Evolutionary conservation across 106 monocot species (phyloP).

Genomic region (Agapanthus africanus): DNA sequence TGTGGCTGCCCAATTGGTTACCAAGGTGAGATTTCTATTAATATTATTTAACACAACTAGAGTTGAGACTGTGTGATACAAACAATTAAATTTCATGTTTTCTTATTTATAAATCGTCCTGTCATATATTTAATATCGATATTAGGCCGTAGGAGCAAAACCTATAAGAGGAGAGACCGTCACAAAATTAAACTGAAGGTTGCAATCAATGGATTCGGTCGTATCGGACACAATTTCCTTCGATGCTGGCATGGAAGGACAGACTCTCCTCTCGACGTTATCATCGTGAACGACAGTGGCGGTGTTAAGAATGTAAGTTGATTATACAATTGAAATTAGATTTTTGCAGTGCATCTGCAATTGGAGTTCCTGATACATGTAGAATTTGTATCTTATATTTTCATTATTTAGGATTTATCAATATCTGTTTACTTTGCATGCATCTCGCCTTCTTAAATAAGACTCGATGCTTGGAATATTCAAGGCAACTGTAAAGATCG

Average conservation of each 20-base stretch:
- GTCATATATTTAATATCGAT: too few relatives aligned
- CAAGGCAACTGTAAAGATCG: constrained; percentile 93
- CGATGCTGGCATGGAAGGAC: constrained; percentile 96
- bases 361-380: neutral
- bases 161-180: constrained; percentile 59
- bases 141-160: too few relatives aligned
- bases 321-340: neutral
- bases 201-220: constrained; percentile 91
- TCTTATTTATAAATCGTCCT: too few relatives aligned
- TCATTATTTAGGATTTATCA: neutral
- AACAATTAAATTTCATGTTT: too few relatives aligned
- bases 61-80: too few relatives aligned
- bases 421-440: constrained; percentile 23
- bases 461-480: constrained; percentile 94
- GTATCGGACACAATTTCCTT: constrained; percentile 90
- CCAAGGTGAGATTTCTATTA: constrained; percentile 37
- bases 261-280: constrained; percentile 84
- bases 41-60: too few relatives aligned
- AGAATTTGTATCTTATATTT: neutral
- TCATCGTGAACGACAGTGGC: constrained; percentile 91
- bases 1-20: constrained; percentile 40
- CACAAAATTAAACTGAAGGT: constrained; percentile 95
- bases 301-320: constrained; percentile 77
- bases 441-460: constrained; percentile 97
- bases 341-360: too few relatives aligned